phyloP scores from a whole-genome alignment of 2,329 filamentous ascomycete species.

The Apiospora kogelbergensis region DNA sequence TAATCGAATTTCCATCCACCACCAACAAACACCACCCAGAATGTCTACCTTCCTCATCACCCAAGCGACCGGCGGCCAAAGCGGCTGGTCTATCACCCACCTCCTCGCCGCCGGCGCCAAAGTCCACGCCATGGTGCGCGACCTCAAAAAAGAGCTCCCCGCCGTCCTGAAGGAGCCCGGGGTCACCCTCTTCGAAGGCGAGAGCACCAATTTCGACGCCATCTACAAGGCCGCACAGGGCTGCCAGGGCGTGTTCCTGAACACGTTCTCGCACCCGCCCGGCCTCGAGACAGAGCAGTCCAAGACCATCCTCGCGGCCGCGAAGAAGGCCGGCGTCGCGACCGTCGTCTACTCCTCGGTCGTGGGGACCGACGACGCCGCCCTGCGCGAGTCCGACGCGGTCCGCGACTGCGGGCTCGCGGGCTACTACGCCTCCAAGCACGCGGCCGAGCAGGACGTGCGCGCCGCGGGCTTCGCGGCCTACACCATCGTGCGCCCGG shows the following conservation, averaged over 20 bases:
- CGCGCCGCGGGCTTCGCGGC: conserved; percentile 26
- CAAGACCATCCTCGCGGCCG: conserved; percentile 30
- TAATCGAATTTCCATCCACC: too few relatives aligned
- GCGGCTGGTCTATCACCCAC: conserved; percentile 29
- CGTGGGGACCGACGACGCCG: conserved; percentile 18
- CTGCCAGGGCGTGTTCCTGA: conserved; percentile 29
- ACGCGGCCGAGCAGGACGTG: conserved; percentile 34
- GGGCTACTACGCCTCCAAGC: conserved; percentile 38
- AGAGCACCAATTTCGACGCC: conserved; percentile 32
- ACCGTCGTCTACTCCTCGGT: conserved; percentile 28
- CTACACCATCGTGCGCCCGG: conserved; percentile 36
- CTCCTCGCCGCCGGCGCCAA: conserved; percentile 34
- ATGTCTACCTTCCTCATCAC: conserved; percentile 37
- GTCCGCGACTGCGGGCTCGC: conserved; percentile 18
- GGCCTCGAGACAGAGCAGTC: conserved; percentile 30
- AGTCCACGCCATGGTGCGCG: conserved; percentile 36
- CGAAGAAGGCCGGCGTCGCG: conserved; percentile 31
- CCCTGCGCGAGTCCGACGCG: conserved; percentile 24
- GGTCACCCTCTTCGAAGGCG: conserved; percentile 36
- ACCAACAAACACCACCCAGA: neutral
- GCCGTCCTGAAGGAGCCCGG: conserved; percentile 22
- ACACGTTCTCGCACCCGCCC: conserved; percentile 20
- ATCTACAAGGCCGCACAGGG: conserved; percentile 33
- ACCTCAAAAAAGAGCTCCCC: conserved; percentile 29
- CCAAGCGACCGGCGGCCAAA: conserved; percentile 35